Conservation (phyloP, 2,329 filamentous ascomycete species). For the Tolypocladium ophioglossoides region DNA sequence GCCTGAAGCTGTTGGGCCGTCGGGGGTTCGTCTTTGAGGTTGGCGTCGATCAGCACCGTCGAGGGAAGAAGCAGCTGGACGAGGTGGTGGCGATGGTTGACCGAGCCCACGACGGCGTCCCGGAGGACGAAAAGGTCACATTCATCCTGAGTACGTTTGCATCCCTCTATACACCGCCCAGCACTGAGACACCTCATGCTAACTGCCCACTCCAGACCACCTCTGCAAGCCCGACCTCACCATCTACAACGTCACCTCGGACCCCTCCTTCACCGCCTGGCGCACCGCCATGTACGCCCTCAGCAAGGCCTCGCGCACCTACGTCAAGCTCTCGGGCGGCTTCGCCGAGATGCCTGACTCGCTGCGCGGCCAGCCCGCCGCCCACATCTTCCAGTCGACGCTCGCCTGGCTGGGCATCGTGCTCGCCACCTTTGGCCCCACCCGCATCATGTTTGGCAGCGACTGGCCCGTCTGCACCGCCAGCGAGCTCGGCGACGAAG, state of each 20-base stretch:
- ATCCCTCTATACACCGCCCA: background rate
- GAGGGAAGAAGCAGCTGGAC: constrained; percentile 63
- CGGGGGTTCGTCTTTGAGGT: constrained; percentile 67
- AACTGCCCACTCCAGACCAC: constrained; percentile 51
- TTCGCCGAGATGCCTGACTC: constrained; percentile 66
- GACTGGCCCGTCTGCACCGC: constrained; percentile 91
- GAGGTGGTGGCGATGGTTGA: constrained; percentile 62
- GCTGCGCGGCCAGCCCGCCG: constrained; percentile 35
- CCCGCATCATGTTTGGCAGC: constrained; percentile 77
- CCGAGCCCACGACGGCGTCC: constrained; percentile 50
- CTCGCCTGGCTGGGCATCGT: constrained; percentile 63
- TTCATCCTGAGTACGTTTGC: constrained; percentile 59
- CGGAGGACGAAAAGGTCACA: constrained; percentile 47
- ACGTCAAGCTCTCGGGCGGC: constrained; percentile 83
- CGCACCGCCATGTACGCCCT: constrained; percentile 57
- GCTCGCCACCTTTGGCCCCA: constrained; percentile 60
- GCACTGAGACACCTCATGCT: background rate
- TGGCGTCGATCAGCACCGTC: constrained; percentile 69
- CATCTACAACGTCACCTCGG: constrained; percentile 43
- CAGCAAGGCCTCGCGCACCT: constrained; percentile 53
- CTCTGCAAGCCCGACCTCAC: constrained; percentile 78
- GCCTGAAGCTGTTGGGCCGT: constrained; percentile 53
- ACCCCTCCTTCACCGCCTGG: constrained; percentile 58
- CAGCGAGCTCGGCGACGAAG: constrained; percentile 29
- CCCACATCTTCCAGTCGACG: constrained; percentile 51